Base-by-base conservation (phyloP, 2,329 filamentous ascomycete species). In the Diaporthe vaccinii region DNA sequence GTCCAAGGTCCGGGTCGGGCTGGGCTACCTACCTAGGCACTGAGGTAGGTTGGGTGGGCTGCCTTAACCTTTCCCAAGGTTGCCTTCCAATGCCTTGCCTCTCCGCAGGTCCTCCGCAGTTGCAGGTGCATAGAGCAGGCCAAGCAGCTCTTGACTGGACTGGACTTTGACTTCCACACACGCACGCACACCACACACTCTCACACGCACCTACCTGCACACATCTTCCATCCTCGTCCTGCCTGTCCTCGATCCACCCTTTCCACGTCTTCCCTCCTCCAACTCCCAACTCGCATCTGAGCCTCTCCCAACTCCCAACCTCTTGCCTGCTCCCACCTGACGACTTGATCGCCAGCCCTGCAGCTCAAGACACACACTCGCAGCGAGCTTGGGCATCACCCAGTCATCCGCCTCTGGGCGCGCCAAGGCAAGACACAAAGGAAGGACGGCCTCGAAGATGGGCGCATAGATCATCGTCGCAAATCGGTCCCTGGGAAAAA, bases 401-500 rank as follows among this genome's bases (percentile, higher is more conserved):
- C 55, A 39, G 31, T 49, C 10, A 73, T 44, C 58, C 46, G 41
- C 71, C 44, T 31, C 39, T 62, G 71, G 71, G 65, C 49, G 49
- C 58, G 71, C 71, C 46, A 73, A 65, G 71, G 25, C 58, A 65
- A 55, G 58, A 62, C 71, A 65, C 65, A 69, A 69, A 69, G 65
- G 65, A 69, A 55, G 34, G 57, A 61, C 41, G 49, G 44, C 58
- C 59, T 44, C 59, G 49, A 75, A 75, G 75, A 76, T 76, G 75
- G 75, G 73, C 69, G 73, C 73, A 71, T 76, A 76, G 75, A 57
- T 58, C 55, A 39, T 46, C 69, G 57, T 70, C 61, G 69, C 73
- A 68, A 73, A 58, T 65, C 46, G 73, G 73, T 65, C 65, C 65
- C 69, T 46, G 49, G 71, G 55, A 69, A 71, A 71, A 71, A 68